A percentile compares a stretch with the other conserved stretches of the same genome.
Conservation (phyloP, 2,329 filamentous ascomycete genomes). For the Calonectria honghensis region DNA sequence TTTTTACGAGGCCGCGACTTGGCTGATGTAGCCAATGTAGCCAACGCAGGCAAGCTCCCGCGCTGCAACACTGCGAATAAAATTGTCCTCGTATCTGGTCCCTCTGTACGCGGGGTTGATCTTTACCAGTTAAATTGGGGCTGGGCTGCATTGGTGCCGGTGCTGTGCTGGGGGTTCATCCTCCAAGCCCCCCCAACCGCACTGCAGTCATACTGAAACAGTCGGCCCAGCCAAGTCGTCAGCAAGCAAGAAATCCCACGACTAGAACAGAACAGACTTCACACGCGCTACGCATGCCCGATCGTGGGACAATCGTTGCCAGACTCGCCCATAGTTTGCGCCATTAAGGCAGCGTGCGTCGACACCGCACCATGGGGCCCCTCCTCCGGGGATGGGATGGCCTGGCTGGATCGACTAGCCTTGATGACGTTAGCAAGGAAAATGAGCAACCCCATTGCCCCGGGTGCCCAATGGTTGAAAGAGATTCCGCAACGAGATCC, state of each 20-base stretch:
- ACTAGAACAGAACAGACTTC: not conserved
- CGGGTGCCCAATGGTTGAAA: not conserved
- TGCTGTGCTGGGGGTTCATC: not conserved
- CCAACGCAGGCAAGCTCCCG: not conserved
- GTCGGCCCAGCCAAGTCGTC: not conserved
- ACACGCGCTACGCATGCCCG: not conserved
- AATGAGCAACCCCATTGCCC: not conserved
- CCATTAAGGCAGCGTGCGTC: conserved; percentile 22
- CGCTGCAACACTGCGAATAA: not conserved
- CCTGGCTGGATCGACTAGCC: conserved; percentile 12
- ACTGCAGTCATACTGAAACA: conserved; percentile 7
- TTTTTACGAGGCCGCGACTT: conserved; percentile 16
- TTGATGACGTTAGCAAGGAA: conserved; percentile 20
- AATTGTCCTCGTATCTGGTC: not conserved
- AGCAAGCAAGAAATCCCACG: conserved; percentile 7
- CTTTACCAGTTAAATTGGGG: not conserved
- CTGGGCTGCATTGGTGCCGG: not conserved
- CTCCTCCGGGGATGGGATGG: not conserved
- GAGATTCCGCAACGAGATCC: not conserved
- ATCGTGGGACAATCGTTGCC: conserved; percentile 12
- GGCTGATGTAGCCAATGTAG: not conserved
- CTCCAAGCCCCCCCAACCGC: not conserved
- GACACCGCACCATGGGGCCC: not conserved
- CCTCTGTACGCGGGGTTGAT: not conserved
- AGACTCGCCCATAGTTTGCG: conserved; percentile 18